Evolutionary conservation across 345 rosid species (phyloP).

Genomic region (Pseudoturritis turrita): DNA sequence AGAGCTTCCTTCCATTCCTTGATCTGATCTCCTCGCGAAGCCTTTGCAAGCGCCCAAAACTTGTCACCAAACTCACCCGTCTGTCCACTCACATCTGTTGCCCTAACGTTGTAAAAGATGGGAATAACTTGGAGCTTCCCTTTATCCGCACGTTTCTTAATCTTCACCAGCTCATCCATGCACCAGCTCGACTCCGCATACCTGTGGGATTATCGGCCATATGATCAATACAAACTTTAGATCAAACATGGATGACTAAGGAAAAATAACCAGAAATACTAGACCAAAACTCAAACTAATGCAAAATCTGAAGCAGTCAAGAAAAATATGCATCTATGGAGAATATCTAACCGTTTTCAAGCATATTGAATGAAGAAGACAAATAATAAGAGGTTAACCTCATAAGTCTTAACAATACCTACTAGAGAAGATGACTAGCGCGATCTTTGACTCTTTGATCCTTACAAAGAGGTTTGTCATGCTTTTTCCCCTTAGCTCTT

Average conservation of each 20-base stretch:
- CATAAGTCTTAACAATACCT: background rate
- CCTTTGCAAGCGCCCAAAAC: background rate
- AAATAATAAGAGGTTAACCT: background rate
- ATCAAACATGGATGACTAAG: background rate
- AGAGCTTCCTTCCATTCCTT: background rate
- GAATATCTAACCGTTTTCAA: background rate
- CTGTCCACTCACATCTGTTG: background rate
- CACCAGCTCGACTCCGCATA: background rate
- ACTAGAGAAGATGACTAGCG: background rate
- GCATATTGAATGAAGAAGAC: background rate
- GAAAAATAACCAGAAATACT: background rate
- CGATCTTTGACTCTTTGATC: constrained; percentile 1
- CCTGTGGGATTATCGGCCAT: background rate
- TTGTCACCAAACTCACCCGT: background rate
- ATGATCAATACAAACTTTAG: too few relatives aligned
- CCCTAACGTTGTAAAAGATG: background rate
- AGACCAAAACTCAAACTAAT: too few relatives aligned
- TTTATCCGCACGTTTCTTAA: background rate
- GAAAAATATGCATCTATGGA: background rate
- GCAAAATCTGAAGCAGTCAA: too few relatives aligned
- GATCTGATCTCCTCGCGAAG: background rate
- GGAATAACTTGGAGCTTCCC: constrained; percentile 2
- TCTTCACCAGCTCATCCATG: background rate
- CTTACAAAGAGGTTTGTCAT: background rate
- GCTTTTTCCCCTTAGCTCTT: background rate